phyloP scores from a whole-genome alignment of 371 early-diverging fungal genomes.

The Nematocida ausubeli region DNA sequence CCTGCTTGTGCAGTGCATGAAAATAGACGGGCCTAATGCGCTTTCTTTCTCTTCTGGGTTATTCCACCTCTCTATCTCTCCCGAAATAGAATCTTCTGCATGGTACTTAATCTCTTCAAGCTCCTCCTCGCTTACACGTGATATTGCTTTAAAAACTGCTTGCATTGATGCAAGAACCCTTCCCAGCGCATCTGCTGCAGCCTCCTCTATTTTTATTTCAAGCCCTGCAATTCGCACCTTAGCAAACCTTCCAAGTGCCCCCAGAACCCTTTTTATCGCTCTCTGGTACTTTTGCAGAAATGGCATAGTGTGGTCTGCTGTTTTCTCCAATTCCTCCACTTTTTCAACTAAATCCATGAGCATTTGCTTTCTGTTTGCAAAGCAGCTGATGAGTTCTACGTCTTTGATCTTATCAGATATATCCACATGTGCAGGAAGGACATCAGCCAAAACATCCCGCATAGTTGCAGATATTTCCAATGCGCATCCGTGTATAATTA shows the following conservation, averaged over 20 bases:
- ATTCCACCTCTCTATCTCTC: constrained; percentile 36
- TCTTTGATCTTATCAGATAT: constrained; percentile 5
- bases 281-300: constrained; percentile 16
- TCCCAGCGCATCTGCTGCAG: not conserved
- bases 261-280: not conserved
- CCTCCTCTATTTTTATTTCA: constrained; percentile 12
- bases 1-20: not conserved
- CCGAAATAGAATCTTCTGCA: not conserved
- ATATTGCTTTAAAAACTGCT: not conserved
- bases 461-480: not conserved
- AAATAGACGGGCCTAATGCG: constrained; percentile 14
- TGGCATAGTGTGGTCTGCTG: constrained; percentile 1
- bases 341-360: not conserved
- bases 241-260: not conserved
- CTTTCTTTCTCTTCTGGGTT: not conserved
- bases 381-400: constrained; percentile 3
- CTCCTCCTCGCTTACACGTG: not conserved
- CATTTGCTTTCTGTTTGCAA: not conserved
- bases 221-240: not conserved
- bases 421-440: not conserved
- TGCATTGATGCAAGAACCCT: constrained; percentile 1
- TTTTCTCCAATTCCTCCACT: not conserved
- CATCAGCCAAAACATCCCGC: not conserved
- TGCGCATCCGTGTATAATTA: constrained; percentile 20
- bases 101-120: constrained; percentile 24